Evolutionary conservation across 1,139 yeast genomes (phyloP).

Genomic region (Candida sanyaensis): DNA sequence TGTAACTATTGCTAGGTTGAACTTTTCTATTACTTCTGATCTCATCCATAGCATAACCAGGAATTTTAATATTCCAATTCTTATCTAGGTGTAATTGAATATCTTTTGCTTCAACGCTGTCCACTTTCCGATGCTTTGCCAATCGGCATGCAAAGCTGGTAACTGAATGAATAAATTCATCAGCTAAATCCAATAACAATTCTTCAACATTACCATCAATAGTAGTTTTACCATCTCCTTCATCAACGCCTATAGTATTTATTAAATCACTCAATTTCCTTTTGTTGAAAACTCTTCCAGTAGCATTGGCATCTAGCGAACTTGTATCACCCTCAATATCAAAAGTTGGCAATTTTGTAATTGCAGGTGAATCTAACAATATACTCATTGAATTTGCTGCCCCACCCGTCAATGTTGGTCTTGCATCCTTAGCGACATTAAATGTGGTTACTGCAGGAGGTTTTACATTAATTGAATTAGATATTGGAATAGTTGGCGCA

Average conservation of each 20-base stretch:
- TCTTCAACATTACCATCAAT: slow-evolving; percentile 98
- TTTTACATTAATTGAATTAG: slow-evolving; percentile 64
- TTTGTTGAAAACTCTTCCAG: slow-evolving; percentile 79
- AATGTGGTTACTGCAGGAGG: slow-evolving; percentile 64
- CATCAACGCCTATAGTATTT: slow-evolving; percentile 78
- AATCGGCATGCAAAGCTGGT: slow-evolving; percentile 92
- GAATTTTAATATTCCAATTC: slow-evolving; percentile 94
- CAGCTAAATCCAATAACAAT: slow-evolving; percentile 85
- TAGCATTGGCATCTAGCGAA: slow-evolving; percentile 37
- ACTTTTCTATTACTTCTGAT: slow-evolving; percentile 81
- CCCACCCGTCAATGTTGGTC: slow-evolving; percentile 90
- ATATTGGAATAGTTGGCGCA: slow-evolving; percentile 73
- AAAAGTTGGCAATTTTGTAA: slow-evolving; percentile 74
- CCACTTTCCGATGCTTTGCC: slow-evolving; percentile 94
- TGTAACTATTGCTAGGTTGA: slow-evolving; percentile 73
- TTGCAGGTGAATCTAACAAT: slow-evolving; percentile 72
- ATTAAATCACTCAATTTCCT: slow-evolving; percentile 87
- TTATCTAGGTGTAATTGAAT: slow-evolving; percentile 90
- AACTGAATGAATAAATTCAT: slow-evolving; percentile 89
- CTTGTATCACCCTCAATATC: slow-evolving; percentile 46
- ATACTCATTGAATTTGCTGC: slow-evolving; percentile 64
- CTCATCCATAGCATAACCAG: slow-evolving; percentile 95
- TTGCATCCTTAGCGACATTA: slow-evolving; percentile 47
- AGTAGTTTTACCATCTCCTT: slow-evolving; percentile 84
- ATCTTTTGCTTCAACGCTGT: slow-evolving; percentile 83